Evolutionary conservation across 257 asterid genomes (phyloP).

Genomic region (Lavandula angustifolia): DNA sequence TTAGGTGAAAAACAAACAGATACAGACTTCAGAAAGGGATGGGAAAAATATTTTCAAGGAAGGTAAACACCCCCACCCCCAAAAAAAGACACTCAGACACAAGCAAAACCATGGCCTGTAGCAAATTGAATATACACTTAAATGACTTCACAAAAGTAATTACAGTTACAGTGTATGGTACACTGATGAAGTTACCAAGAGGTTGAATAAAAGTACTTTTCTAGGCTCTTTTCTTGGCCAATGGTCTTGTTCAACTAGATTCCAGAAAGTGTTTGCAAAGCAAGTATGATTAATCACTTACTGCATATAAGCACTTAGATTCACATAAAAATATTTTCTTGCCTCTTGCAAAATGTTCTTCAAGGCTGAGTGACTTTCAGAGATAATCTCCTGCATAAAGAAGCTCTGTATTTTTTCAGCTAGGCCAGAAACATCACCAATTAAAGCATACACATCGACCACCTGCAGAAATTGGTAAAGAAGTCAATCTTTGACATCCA

Average conservation of each 20-base stretch:
- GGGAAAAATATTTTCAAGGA: too few relatives aligned
- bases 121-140: constrained; percentile 2
- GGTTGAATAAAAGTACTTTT: constrained; percentile 19
- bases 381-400: constrained; percentile 98
- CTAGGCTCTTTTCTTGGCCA: constrained; percentile 13
- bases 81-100: background rate
- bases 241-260: constrained; percentile 21
- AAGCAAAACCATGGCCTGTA: background rate
- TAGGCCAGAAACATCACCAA: constrained; percentile 95
- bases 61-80: background rate
- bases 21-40: too few relatives aligned
- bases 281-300: background rate
- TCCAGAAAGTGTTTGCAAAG: constrained; percentile 20
- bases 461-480: constrained; percentile 55
- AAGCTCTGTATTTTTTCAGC: constrained; percentile 97
- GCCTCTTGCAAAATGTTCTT: constrained; percentile 80
- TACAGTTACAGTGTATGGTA: background rate
- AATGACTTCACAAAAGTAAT: constrained; percentile 1
- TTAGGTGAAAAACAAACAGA: background rate
- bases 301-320: constrained; percentile 17
- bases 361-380: constrained; percentile 87
- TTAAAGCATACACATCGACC: constrained; percentile 91
- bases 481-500: constrained; percentile 28
- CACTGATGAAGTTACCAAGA: constrained; percentile 13
- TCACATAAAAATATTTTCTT: constrained; percentile 12